These are phyloP conservation scores for Diplodia sapinea DNA, from an alignment of 2,329 filamentous ascomycete species.

Conservation along the genomic window DNA sequence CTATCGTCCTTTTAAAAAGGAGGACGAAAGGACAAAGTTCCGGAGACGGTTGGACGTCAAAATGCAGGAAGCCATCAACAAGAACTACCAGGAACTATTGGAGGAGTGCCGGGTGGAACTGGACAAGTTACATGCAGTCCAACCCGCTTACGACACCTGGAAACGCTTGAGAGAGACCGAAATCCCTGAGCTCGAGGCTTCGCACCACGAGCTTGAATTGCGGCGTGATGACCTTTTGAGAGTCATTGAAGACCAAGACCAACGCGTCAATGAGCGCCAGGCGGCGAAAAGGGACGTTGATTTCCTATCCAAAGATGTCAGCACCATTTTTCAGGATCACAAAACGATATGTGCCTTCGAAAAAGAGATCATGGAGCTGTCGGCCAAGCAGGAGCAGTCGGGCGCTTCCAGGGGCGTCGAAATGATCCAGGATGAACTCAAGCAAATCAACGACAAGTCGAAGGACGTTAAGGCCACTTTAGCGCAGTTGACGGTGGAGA, in stretches of 20 bases:
- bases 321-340: conserved; percentile 73
- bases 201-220: conserved; percentile 60
- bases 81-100: conserved; percentile 67
- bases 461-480: conserved; percentile 68
- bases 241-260: conserved; percentile 68
- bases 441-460: conserved; percentile 69
- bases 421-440: conserved; percentile 80
- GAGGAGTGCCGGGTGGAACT: conserved; percentile 64
- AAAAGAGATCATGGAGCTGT: conserved; percentile 74
- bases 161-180: conserved; percentile 69
- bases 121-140: conserved; percentile 61
- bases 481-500: conserved; percentile 69
- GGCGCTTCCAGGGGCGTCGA: conserved; percentile 73
- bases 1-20: conserved; percentile 66
- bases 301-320: conserved; percentile 74
- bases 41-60: conserved; percentile 68
- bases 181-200: conserved; percentile 70
- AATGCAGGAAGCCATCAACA: conserved; percentile 58
- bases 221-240: conserved; percentile 48
- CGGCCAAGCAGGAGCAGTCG: conserved; percentile 74
- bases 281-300: conserved; percentile 76
- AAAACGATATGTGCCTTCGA: conserved; percentile 75
- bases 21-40: conserved; percentile 67
- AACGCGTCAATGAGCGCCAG: conserved; percentile 64
- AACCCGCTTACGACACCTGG: conserved; percentile 74